Evolutionary conservation across 164 flowering plant species (phyloP).

Genomic region (Vitis rotundifolia): DNA sequence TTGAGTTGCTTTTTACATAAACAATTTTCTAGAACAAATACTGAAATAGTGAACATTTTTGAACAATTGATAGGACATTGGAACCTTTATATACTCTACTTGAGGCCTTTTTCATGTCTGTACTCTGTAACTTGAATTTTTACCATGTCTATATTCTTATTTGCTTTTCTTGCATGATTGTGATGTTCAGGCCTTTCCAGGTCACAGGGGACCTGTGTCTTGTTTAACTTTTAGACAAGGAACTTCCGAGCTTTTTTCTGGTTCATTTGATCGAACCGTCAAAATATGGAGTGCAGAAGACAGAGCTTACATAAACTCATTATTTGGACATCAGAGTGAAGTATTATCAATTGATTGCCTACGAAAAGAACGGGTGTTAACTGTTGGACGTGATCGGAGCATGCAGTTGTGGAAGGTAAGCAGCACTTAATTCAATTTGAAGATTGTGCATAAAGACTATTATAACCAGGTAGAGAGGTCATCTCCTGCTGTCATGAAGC

Average conservation of each 20-base stretch:
- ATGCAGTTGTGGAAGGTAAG: slow-evolving; percentile 88
- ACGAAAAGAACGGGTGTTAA: slow-evolving; percentile 73
- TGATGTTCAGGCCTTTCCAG: slow-evolving; percentile 80
- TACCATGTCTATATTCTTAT: not conserved
- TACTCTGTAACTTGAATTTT: too few species aligned
- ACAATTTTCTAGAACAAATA: too few species aligned
- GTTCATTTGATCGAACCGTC: slow-evolving; percentile 84
- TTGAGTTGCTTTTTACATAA: too few species aligned
- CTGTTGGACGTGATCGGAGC: slow-evolving; percentile 90
- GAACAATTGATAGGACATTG: too few species aligned
- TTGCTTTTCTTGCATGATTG: not conserved
- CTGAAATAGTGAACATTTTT: too few species aligned
- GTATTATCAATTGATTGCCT: slow-evolving; percentile 75
- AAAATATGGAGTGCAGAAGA: slow-evolving; percentile 95
- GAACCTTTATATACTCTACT: too few species aligned
- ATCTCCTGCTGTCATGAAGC: too few species aligned
- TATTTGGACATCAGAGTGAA: slow-evolving; percentile 93
- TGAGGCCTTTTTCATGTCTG: too few species aligned
- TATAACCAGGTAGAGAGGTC: too few species aligned
- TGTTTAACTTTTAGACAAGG: slow-evolving; percentile 90
- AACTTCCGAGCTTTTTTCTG: slow-evolving; percentile 78
- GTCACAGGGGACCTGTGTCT: slow-evolving; percentile 88
- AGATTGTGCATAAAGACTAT: too few species aligned
- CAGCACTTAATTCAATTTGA: not conserved
- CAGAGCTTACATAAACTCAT: slow-evolving; percentile 69